Evolutionary conservation across 805 yeast species (phyloP).

Genomic region (Metschnikowia hibisci): DNA sequence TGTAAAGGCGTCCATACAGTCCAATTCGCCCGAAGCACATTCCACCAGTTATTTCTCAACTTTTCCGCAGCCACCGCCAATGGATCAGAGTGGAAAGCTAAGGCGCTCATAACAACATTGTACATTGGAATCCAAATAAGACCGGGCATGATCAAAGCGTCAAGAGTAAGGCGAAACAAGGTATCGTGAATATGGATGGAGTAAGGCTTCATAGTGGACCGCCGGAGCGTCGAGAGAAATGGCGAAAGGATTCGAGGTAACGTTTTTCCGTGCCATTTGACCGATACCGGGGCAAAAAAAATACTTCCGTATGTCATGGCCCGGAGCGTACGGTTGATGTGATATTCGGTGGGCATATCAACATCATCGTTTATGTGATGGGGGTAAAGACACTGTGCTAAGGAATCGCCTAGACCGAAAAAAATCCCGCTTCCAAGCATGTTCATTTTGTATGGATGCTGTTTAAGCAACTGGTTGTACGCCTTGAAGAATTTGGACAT

Average conservation of each 20-base stretch:
- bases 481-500: conserved; percentile 16
- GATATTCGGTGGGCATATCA: conserved; percentile 20
- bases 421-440: conserved; percentile 49
- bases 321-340: conserved; percentile 30
- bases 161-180: conserved; percentile 27
- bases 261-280: conserved; percentile 36
- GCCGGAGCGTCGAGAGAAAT: conserved; percentile 20
- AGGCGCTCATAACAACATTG: conserved; percentile 34
- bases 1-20: conserved; percentile 42
- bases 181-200: conserved; percentile 21
- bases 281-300: conserved; percentile 39
- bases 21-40: conserved; percentile 39
- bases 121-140: conserved; percentile 42
- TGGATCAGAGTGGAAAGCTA: conserved; percentile 36
- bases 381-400: conserved; percentile 41
- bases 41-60: conserved; percentile 38
- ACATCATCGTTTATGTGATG: conserved; percentile 22
- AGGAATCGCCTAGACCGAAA: conserved; percentile 40
- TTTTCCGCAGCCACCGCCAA: conserved; percentile 30
- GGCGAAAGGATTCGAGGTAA: conserved; percentile 36
- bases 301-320: conserved; percentile 37
- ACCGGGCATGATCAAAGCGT: conserved; percentile 36
- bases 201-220: conserved; percentile 11
- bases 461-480: conserved; percentile 30
- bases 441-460: conserved; percentile 51